Conservation (phyloP, 1,284 basidiomycete species). For the Cryptococcus amylolentus region DNA sequence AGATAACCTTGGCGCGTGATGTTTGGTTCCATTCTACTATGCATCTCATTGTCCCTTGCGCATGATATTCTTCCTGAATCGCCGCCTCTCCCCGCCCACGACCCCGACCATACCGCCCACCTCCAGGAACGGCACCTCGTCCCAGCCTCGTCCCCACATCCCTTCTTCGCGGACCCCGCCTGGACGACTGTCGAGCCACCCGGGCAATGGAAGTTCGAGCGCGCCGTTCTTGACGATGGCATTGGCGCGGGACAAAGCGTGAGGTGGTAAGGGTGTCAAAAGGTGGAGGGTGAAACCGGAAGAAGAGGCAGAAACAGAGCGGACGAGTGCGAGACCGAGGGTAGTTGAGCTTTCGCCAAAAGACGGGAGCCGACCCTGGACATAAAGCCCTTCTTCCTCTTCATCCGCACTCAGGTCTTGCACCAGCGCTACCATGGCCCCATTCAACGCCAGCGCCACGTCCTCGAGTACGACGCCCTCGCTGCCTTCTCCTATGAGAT, state of each 20-base stretch:
- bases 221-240: constrained; percentile 73
- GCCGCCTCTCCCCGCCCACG: constrained; percentile 61
- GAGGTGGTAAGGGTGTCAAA: constrained; percentile 65
- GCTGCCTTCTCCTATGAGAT: constrained; percentile 64
- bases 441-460: constrained; percentile 68
- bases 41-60: constrained; percentile 55
- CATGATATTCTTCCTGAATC: constrained; percentile 84
- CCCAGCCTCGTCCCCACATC: constrained; percentile 56
- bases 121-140: constrained; percentile 73
- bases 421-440: constrained; percentile 73
- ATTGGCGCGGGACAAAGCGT: constrained; percentile 51
- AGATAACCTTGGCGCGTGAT: too few relatives aligned
- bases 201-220: constrained; percentile 81
- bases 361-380: constrained; percentile 57
- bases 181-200: constrained; percentile 69
- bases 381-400: constrained; percentile 59
- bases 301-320: constrained; percentile 55
- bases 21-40: background rate
- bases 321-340: constrained; percentile 68
- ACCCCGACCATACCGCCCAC: constrained; percentile 57
- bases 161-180: constrained; percentile 39
- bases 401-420: constrained; percentile 44
- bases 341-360: constrained; percentile 60
- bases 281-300: constrained; percentile 55
- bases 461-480: constrained; percentile 71